Percentiles rank a stretch among this genome's conserved stretches.
Evolutionary conservation across 169 alveolate species (phyloP).

Genomic region (Cytauxzoon felis): DNA sequence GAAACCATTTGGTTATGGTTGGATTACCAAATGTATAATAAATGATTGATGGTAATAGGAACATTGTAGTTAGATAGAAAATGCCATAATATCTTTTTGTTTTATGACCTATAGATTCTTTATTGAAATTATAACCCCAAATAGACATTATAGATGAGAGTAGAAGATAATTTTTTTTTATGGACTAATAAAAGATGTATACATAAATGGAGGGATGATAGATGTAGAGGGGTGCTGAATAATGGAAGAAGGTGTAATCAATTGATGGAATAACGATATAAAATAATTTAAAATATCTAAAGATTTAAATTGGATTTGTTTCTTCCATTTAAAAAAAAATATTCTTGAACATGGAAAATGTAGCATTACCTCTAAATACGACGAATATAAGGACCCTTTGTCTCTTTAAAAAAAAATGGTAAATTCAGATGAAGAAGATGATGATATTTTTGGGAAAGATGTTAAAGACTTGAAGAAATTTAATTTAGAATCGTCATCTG

Average conservation of each 20-base stretch:
- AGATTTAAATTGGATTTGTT: too few relatives aligned
- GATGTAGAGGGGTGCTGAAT: too few relatives aligned
- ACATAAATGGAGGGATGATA: too few relatives aligned
- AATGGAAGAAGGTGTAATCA: too few relatives aligned
- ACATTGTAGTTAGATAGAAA: constrained; percentile 52
- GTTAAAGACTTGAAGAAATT: constrained; percentile 45
- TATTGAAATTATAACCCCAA: constrained; percentile 65
- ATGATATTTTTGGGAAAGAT: constrained; percentile 50
- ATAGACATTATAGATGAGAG: constrained; percentile 45
- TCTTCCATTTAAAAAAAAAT: too few relatives aligned
- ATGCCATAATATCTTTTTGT: constrained; percentile 30
- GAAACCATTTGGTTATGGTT: constrained; percentile 50
- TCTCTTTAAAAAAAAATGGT: too few relatives aligned
- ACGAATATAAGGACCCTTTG: constrained; percentile 17
- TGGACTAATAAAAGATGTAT: too few relatives aligned
- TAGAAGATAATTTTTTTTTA: not conserved
- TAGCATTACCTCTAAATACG: not conserved
- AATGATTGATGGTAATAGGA: constrained; percentile 50
- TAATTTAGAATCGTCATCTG: constrained; percentile 37
- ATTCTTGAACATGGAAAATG: too few relatives aligned
- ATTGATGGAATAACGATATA: too few relatives aligned
- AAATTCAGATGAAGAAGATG: not conserved
- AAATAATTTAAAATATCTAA: too few relatives aligned
- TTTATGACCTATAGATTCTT: constrained; percentile 24
- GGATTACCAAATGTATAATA: constrained; percentile 57